Conservation (phyloP, 2,329 filamentous ascomycete species). For the Tolypocladium sp. region DNA sequence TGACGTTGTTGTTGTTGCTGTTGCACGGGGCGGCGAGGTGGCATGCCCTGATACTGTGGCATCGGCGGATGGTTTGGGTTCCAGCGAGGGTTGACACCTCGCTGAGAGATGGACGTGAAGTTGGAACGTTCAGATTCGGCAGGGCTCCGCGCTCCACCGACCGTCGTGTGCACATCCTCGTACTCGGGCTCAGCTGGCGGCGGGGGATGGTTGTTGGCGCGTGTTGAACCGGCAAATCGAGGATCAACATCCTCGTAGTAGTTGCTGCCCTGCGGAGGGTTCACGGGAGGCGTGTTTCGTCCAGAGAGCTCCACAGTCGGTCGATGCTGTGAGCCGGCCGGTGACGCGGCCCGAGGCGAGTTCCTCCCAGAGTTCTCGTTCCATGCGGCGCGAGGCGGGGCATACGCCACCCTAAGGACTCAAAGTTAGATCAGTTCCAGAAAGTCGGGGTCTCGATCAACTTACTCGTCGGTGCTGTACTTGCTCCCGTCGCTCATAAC, state of each 20-base stretch:
- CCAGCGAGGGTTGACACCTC: slow-evolving; percentile 85
- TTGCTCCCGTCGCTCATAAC: slow-evolving; percentile 58
- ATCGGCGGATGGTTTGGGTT: slow-evolving; percentile 43
- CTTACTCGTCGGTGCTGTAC: slow-evolving; percentile 65
- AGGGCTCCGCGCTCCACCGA: slow-evolving; percentile 54
- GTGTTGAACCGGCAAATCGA: slow-evolving; percentile 54
- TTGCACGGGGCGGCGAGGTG: slow-evolving; percentile 35
- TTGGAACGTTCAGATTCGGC: slow-evolving; percentile 70
- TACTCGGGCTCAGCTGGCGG: slow-evolving; percentile 35
- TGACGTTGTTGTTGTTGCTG: slow-evolving; percentile 54
- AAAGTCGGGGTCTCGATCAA: not conserved
- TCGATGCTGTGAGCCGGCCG: slow-evolving; percentile 26
- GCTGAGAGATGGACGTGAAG: slow-evolving; percentile 85
- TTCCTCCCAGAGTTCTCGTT: slow-evolving; percentile 33
- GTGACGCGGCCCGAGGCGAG: slow-evolving; percentile 37
- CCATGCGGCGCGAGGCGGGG: slow-evolving; percentile 49
- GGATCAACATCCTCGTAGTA: slow-evolving; percentile 96
- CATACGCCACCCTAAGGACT: slow-evolving; percentile 35
- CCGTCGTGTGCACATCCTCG: slow-evolving; percentile 51
- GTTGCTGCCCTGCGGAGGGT: slow-evolving; percentile 25
- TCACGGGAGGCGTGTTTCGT: slow-evolving; percentile 23
- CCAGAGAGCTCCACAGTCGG: slow-evolving; percentile 25
- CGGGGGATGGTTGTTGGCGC: slow-evolving; percentile 13
- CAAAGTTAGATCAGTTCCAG: not conserved
- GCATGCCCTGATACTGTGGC: slow-evolving; percentile 31